Percentiles rank a stretch among this genome's conserved stretches.
phyloP scores from a whole-genome alignment of 768 basidiomycete species.

The Suillus clintonianus region DNA sequence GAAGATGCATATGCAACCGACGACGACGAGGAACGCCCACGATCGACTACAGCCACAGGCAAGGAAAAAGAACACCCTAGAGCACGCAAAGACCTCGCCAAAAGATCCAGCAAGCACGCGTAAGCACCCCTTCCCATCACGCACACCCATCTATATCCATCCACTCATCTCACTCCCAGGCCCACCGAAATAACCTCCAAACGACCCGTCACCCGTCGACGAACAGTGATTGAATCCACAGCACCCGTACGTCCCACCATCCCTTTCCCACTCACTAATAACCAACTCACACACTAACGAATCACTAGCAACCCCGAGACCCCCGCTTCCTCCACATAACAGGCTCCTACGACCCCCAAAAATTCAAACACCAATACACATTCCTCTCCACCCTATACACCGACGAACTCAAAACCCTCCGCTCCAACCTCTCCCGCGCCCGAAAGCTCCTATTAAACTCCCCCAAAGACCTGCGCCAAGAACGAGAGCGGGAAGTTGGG shows the following conservation, averaged over 20 bases:
- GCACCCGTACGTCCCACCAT: conserved; percentile 50
- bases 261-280: neutral
- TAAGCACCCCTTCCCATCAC: conserved; percentile 42
- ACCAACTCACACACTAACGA: too few relatives aligned
- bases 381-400: conserved; percentile 72
- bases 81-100: conserved; percentile 50
- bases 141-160: neutral
- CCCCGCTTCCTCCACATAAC: conserved; percentile 80
- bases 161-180: conserved; percentile 38
- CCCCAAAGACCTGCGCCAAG: conserved; percentile 57
- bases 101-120: conserved; percentile 85
- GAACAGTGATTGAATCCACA: conserved; percentile 68
- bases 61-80: conserved; percentile 38
- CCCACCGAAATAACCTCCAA: conserved; percentile 85
- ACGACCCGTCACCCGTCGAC: conserved; percentile 72
- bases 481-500: conserved; percentile 67
- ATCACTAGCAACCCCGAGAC: conserved; percentile 54
- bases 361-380: conserved; percentile 69
- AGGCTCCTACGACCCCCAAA: conserved; percentile 64
- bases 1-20: conserved; percentile 17
- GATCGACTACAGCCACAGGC: conserved; percentile 14
- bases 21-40: conserved; percentile 7
- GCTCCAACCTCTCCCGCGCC: conserved; percentile 67
- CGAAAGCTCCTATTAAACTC: conserved; percentile 62
- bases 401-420: conserved; percentile 64